Percentiles rank a stretch among this genome's conserved stretches.
These are phyloP conservation scores for Tilletiopsis washingtonensis DNA, from an alignment of 1,284 basidiomycete genomes.

Conservation along the genomic window DNA sequence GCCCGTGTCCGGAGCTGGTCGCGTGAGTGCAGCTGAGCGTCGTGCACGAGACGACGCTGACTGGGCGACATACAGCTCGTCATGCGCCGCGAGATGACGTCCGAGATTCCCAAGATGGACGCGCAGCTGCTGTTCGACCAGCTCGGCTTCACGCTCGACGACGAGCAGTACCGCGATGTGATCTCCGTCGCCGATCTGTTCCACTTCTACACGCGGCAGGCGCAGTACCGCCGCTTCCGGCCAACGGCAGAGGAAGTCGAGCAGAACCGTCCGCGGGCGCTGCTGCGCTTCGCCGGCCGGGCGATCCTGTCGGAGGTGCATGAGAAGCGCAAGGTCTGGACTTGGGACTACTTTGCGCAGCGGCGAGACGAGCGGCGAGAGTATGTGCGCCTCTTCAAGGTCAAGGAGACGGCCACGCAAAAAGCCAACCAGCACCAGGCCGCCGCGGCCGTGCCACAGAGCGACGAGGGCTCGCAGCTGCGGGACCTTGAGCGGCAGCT, in stretches of 20 bases:
- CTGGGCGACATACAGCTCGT: too few relatives aligned
- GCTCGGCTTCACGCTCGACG: constrained; percentile 84
- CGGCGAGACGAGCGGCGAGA: constrained; percentile 72
- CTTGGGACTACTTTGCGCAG: constrained; percentile 83
- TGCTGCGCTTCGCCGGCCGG: constrained; percentile 71
- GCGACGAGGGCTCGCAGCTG: constrained; percentile 50
- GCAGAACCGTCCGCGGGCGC: constrained; percentile 62
- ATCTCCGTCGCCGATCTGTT: constrained; percentile 94
- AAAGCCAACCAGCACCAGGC: constrained; percentile 33
- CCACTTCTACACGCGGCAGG: constrained; percentile 86
- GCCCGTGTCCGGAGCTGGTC: constrained; percentile 91
- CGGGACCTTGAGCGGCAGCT: constrained; percentile 71
- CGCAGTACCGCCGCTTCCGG: constrained; percentile 60
- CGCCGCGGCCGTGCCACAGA: constrained; percentile 21
- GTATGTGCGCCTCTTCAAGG: constrained; percentile 82
- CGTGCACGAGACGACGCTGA: too few relatives aligned
- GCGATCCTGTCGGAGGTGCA: constrained; percentile 81
- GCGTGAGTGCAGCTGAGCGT: too few relatives aligned
- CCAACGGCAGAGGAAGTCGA: constrained; percentile 60
- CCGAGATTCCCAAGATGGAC: constrained; percentile 69
- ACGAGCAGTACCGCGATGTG: constrained; percentile 88
- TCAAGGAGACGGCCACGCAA: constrained; percentile 53
- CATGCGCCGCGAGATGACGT: constrained; percentile 65
- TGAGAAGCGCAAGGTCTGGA: constrained; percentile 77
- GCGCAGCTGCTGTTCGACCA: constrained; percentile 86